Base-by-base conservation (phyloP, 495 filamentous ascomycete genomes). In the Aspergillus saccharolyticus region DNA sequence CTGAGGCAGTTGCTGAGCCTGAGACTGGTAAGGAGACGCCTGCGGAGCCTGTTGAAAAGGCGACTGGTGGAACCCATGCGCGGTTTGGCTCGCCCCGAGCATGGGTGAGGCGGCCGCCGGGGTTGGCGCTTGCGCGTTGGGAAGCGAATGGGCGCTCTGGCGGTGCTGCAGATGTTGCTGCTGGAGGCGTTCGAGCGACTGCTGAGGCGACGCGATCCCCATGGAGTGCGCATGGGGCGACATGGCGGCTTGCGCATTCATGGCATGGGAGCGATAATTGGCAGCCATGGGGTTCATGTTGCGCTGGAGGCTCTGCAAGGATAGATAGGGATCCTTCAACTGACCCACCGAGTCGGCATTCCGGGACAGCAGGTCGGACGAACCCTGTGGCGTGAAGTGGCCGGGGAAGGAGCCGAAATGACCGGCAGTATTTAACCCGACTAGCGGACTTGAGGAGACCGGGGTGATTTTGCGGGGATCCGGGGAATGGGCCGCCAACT, bases 401-500 rank as follows among this genome's bases (percentile, higher is more conserved):
- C 66, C 64, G 0, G 73, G 50, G 33, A 66, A 76, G 20, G 71
- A 64, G 44, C 62, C 60, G 47, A 67, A 73, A 50, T 66, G 67
- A 18, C 60, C 61, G 0, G 62, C 62, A n/a, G 72, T 54, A 20
- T 72, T 63, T 42, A 74, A 66, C 9, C 72, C 71, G 42, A 70
- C 63, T 14, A 74, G 52, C 12, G 73, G 66, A n/a, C 67, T 66
- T 1, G 70, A 66, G 0, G 69, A 63, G 4, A 68, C 63, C 20
- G 70, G 68, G 3, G 73, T 67, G 71, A 74, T 73, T 51, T 73
- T 73, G 59, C 71, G 71, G 53, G 71, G 51, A 59, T 74, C 72
- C 9, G 73, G 73, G 5, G 71, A 74, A 50, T 72, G 66, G 1
- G 67, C 45, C 6, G 64, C 48, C 22, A 70, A 63, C 20, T 63